Evolutionary conservation across 257 asterid genomes (phyloP).

Genomic region (Nicotiana tomentosiformis): DNA sequence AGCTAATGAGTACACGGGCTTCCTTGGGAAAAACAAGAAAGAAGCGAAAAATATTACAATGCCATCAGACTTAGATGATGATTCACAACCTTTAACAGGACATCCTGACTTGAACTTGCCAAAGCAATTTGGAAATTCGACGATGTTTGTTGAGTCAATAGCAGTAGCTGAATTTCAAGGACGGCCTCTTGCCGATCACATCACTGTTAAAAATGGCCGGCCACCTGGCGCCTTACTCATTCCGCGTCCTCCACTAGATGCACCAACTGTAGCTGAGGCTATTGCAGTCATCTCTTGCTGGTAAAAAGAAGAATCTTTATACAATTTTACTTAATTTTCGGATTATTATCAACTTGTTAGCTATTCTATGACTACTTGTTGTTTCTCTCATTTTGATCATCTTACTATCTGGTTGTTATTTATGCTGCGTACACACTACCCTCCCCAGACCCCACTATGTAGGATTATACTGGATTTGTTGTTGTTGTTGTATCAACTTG

Average conservation of each 20-base stretch:
- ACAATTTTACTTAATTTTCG: background rate
- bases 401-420: too few species aligned
- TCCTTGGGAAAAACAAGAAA: conserved; percentile 55
- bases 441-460: too few species aligned
- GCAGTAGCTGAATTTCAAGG: conserved; percentile 94
- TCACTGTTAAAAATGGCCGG: conserved; percentile 78
- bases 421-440: too few species aligned
- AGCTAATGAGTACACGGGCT: conserved; percentile 66
- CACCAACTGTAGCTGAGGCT: conserved; percentile 96
- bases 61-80: conserved; percentile 50
- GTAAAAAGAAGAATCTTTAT: conserved; percentile 23
- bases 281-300: conserved; percentile 96
- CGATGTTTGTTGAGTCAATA: conserved; percentile 74
- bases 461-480: too few species aligned
- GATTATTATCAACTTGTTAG: background rate
- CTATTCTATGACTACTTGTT: background rate
- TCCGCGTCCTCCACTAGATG: conserved; percentile 84
- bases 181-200: conserved; percentile 87
- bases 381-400: too few species aligned
- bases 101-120: conserved; percentile 81
- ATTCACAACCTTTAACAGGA: conserved; percentile 41
- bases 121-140: conserved; percentile 74
- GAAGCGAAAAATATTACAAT: conserved; percentile 27
- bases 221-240: conserved; percentile 76
- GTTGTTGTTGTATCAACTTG: background rate